These are phyloP conservation scores for Symbiodinium pilosum DNA, from an alignment of 73 alveolate species.

Conservation along the genomic window DNA sequence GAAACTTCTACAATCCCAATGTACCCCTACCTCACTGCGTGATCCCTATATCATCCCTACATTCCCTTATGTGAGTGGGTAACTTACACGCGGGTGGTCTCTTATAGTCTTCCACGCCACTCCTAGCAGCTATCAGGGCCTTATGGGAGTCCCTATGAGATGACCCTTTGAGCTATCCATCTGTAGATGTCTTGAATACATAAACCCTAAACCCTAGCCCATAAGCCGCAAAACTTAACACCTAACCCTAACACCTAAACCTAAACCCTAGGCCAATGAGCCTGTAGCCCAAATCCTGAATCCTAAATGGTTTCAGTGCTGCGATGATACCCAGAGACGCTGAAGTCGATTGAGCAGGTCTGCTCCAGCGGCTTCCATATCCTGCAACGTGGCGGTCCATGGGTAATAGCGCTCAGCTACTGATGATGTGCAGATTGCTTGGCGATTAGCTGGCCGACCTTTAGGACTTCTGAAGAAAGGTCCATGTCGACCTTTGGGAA, in stretches of 20 bases:
- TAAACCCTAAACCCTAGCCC: neutral
- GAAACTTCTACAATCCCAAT: no score
- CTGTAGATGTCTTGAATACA: neutral
- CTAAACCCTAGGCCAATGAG: no score
- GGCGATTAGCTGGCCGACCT: neutral
- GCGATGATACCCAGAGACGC: neutral
- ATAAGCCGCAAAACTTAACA: neutral
- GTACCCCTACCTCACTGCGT: no score
- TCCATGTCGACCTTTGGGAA: neutral
- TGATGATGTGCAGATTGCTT: no score
- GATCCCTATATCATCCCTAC: no score
- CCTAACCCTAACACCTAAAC: neutral
- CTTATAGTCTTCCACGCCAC: no score
- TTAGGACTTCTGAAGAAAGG: neutral
- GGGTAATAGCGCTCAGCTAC: neutral
- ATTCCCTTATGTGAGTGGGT: no score
- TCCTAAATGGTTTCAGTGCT: neutral
- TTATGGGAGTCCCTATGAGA: no score
- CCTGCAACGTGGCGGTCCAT: neutral
- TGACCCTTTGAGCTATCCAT: neutral
- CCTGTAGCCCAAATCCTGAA: neutral
- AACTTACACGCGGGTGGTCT: no score
- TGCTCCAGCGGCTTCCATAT: neutral
- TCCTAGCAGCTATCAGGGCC: no score
- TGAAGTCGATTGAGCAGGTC: constrained; percentile 6